phyloP scores from a whole-genome alignment of 1,284 basidiomycete genomes.

The Paramarasmius palmivorus region DNA sequence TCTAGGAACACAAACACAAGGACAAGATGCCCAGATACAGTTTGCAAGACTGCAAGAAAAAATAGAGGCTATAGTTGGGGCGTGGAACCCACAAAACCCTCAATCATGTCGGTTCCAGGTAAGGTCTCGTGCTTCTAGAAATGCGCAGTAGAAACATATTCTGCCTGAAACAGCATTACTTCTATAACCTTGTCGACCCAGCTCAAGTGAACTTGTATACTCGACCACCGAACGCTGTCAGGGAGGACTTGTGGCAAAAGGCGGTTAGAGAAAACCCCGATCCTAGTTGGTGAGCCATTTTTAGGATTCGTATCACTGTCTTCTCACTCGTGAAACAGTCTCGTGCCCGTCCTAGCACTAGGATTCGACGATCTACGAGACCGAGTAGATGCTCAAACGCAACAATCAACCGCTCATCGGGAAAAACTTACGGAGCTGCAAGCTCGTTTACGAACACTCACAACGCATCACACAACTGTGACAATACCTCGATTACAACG shows the following conservation, averaged over 20 bases:
- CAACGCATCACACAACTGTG: constrained; percentile 66
- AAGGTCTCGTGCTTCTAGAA: constrained; percentile 1
- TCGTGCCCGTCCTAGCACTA: constrained; percentile 81
- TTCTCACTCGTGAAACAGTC: constrained; percentile 40
- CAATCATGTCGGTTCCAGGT: constrained; percentile 83
- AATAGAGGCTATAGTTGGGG: constrained; percentile 66
- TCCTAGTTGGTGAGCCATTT: constrained; percentile 57
- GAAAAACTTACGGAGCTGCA: constrained; percentile 76
- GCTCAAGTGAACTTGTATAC: constrained; percentile 69
- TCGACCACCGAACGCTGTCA: constrained; percentile 71
- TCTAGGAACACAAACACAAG: constrained; percentile 41
- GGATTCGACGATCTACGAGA: constrained; percentile 84
- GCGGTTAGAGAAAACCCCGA: constrained; percentile 84
- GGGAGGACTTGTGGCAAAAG: constrained; percentile 80
- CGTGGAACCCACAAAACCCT: constrained; percentile 73
- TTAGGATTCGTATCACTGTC: neutral
- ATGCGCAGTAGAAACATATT: neutral
- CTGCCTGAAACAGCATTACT: constrained; percentile 58
- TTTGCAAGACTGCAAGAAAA: constrained; percentile 57
- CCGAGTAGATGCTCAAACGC: constrained; percentile 78
- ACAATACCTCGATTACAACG: constrained; percentile 72
- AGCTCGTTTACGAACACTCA: constrained; percentile 62
- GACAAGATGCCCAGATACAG: constrained; percentile 61
- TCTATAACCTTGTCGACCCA: constrained; percentile 86
- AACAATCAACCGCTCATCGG: constrained; percentile 70